Evolutionary conservation across 1,139 yeast species (phyloP).

Genomic region (Barnettozyma hawaiiensis): DNA sequence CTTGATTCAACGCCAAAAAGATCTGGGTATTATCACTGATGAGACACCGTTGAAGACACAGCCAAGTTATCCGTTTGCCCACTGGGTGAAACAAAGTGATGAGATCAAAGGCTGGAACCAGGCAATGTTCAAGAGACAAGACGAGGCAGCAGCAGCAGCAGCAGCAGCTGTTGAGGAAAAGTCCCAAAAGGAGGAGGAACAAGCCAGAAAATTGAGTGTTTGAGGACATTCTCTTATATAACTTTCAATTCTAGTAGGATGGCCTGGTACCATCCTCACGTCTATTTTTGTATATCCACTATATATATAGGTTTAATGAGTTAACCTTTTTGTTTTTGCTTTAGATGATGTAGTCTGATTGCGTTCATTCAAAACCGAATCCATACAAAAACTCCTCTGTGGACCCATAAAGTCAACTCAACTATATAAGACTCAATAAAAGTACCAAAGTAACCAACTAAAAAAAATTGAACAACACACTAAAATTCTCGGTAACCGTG

Average conservation of each 20-base stretch:
- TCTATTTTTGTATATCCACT: no score
- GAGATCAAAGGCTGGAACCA: conserved; percentile 42
- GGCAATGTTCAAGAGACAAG: conserved; percentile 28
- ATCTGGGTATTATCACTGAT: conserved; percentile 46
- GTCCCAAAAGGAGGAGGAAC: conserved; percentile 9
- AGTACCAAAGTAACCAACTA: background rate
- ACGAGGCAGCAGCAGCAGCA: no score
- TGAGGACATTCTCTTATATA: background rate
- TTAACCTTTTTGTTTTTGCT: no score
- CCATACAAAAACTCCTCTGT: no score
- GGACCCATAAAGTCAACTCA: no score
- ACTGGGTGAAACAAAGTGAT: conserved; percentile 32
- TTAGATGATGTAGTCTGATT: no score
- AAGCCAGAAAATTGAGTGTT: conserved; percentile 5
- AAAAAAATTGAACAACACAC: background rate
- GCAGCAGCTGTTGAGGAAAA: conserved; percentile 18
- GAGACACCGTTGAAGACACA: conserved; percentile 57
- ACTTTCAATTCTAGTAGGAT: background rate
- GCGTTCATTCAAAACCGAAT: no score
- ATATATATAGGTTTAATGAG: no score
- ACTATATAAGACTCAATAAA: no score
- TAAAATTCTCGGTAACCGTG: background rate
- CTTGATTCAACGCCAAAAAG: conserved; percentile 51
- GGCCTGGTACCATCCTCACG: no score
- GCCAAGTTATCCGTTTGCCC: conserved; percentile 59